A percentile compares a stretch with the other conserved stretches of the same genome.
These are phyloP conservation scores for Phylloporus scabripes DNA, from an alignment of 768 basidiomycete species.

Conservation along the genomic window DNA sequence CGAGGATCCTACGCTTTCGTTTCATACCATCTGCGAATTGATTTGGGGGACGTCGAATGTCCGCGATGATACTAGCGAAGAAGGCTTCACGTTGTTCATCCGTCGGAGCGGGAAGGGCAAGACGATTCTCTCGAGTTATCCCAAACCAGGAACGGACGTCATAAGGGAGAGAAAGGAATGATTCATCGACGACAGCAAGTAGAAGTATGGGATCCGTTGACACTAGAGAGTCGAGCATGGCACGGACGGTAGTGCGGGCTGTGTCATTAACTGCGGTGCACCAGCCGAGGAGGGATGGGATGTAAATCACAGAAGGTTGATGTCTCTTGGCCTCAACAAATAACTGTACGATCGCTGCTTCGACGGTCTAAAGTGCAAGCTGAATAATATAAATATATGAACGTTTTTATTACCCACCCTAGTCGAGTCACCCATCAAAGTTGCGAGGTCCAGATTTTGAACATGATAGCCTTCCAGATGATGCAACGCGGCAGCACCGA, in stretches of 20 bases:
- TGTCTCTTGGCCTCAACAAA: constrained; percentile 97
- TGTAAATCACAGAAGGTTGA: constrained; percentile 93
- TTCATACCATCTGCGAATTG: constrained; percentile 87
- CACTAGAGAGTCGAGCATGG: constrained; percentile 86
- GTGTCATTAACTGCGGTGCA: constrained; percentile 80
- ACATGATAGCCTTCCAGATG: constrained; percentile 94
- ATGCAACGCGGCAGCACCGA: constrained; percentile 89
- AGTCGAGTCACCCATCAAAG: constrained; percentile 82
- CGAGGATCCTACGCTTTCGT: constrained; percentile 76
- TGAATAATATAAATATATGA: background rate
- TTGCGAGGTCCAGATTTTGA: constrained; percentile 89
- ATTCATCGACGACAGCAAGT: constrained; percentile 82
- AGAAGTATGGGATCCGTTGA: constrained; percentile 93
- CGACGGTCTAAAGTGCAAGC: constrained; percentile 54
- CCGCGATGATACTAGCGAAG: constrained; percentile 67
- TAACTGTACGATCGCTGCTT: constrained; percentile 90
- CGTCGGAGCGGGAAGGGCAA: constrained; percentile 54
- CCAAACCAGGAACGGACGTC: constrained; percentile 96
- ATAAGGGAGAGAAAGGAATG: constrained; percentile 58
- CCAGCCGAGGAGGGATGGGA: constrained; percentile 86
- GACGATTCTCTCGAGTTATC: constrained; percentile 61
- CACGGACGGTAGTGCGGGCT: constrained; percentile 75
- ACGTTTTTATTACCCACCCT: constrained; percentile 48
- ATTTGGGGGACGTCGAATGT: constrained; percentile 71
- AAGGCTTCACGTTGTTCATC: constrained; percentile 59